Percentiles rank a stretch among this genome's conserved stretches.
These are phyloP conservation scores for Echinochloa phyllopogon DNA, from an alignment of 176 grass and related monocot genomes.

Conservation along the genomic window DNA sequence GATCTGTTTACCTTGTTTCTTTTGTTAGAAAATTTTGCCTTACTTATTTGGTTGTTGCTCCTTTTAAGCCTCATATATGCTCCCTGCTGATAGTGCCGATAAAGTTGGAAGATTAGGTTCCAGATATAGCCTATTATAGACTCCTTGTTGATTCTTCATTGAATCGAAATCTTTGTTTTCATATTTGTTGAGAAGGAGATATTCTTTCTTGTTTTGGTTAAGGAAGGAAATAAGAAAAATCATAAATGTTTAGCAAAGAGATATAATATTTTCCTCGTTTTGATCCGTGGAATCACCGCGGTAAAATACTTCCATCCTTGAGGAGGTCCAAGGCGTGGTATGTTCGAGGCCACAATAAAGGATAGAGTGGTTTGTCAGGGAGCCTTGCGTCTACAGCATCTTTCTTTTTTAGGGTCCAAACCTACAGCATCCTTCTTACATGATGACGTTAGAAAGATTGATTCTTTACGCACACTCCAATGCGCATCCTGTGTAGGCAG, in stretches of 20 bases:
- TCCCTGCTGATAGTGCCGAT: neutral
- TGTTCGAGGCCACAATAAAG: neutral
- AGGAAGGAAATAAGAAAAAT: neutral
- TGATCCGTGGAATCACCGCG: neutral
- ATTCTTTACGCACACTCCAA: slow-evolving; percentile 12
- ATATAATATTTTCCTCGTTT: slow-evolving; percentile 1
- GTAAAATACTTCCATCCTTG: slow-evolving; percentile 1
- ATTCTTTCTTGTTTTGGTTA: neutral
- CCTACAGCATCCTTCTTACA: neutral
- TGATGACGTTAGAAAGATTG: neutral
- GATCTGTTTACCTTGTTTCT: neutral
- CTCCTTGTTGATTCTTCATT: neutral
- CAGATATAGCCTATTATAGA: neutral
- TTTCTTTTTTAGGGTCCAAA: too few species aligned
- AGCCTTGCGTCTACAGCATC: neutral
- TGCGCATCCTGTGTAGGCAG: neutral
- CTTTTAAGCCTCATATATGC: neutral
- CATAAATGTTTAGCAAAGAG: neutral
- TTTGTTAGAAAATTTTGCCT: neutral
- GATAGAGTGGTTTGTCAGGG: neutral
- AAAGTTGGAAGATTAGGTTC: slow-evolving; percentile 8
- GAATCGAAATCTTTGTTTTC: neutral
- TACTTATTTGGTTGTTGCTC: neutral
- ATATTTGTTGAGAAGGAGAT: neutral
- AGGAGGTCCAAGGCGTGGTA: neutral